Evolutionary conservation across 2,329 filamentous ascomycete species (phyloP), one percentile per base, ranked within the genome.

Genomic region (Colletotrichum sp.): DNA sequence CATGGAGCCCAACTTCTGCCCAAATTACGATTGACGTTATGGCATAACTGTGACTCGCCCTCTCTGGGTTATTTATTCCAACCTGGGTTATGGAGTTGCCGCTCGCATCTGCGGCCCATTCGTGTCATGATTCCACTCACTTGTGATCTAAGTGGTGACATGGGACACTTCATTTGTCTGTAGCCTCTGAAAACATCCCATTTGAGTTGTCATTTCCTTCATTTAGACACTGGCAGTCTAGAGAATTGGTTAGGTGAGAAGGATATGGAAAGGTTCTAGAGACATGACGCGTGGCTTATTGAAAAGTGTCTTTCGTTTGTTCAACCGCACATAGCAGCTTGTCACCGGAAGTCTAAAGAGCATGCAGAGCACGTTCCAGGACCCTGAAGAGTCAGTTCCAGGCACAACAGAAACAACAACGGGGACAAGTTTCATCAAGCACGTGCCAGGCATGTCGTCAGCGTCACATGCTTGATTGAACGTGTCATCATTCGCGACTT

Each of bases 21-120:
- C 36, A 39, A 18, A 1, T 16, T 39, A 1, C 4, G 36, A 39
- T 44, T n/a, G 39, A 0, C 1, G 18, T 10, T 44, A 5, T 44
- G 18, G 18, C 5, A n/a, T n/a, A 4, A 44, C 2, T 12, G 5
- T 49, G 10, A n/a, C 18, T 18, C 5, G 0, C 18, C 18, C 18
- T n/a, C 8, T 12, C 9, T 49, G 9, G 18, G 9, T 12, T n/a
- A 12, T n/a, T n/a, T 21, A 21, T 21, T 1, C 6, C 5, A 49
- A n/a, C 3, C 9, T 49, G 9, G 3, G 3, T 49, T 49, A 0
- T 49, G 18, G 39, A 21, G 44, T 21, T 49, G 44, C 44, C 44
- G 10, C 44, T 2, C 5, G 6, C 1, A 3, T 2, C 18, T 49
- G 9, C 18, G 18, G 9, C 9, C 8, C 39, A 3, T 12, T 0